Evolutionary conservation across 805 yeast genomes (phyloP).

Genomic region (Kuraishia cidri): DNA sequence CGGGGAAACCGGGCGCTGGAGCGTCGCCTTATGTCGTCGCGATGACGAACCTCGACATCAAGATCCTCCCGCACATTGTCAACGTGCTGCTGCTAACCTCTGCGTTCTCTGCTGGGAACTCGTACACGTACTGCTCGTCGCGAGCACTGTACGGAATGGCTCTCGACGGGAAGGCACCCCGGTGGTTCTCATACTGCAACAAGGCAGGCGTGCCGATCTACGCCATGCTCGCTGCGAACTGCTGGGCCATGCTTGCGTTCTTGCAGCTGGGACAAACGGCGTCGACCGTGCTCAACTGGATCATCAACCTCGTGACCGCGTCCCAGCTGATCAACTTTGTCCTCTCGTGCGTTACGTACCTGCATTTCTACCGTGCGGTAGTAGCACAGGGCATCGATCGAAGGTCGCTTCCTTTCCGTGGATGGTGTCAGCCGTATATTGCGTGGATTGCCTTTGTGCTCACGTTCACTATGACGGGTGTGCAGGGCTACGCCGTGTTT

Average conservation of each 20-base stretch:
- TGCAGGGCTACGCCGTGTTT: constrained; percentile 29
- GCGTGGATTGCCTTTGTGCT: constrained; percentile 19
- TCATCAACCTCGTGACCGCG: constrained; percentile 37
- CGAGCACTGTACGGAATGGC: constrained; percentile 59
- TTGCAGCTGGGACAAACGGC: constrained; percentile 35
- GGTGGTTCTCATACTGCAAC: constrained; percentile 52
- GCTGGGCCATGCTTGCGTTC: constrained; percentile 60
- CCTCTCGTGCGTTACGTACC: constrained; percentile 31
- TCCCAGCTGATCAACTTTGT: constrained; percentile 38
- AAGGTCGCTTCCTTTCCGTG: constrained; percentile 24
- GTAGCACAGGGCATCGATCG: constrained; percentile 30
- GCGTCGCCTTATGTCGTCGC: constrained; percentile 78
- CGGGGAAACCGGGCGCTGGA: constrained; percentile 60
- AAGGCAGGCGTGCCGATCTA: constrained; percentile 62
- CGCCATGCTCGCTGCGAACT: constrained; percentile 38
- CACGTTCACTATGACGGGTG: constrained; percentile 20
- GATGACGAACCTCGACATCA: constrained; percentile 55
- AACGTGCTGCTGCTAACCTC: constrained; percentile 66
- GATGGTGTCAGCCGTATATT: constrained; percentile 32
- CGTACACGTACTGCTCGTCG: constrained; percentile 65
- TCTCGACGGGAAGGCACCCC: constrained; percentile 62
- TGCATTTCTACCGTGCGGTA: constrained; percentile 29
- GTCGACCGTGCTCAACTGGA: constrained; percentile 29
- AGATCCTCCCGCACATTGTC: constrained; percentile 60
- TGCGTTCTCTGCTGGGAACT: constrained; percentile 77